Base-by-base conservation (phyloP, 495 filamentous ascomycete genomes). In the Cercophora scortea region DNA sequence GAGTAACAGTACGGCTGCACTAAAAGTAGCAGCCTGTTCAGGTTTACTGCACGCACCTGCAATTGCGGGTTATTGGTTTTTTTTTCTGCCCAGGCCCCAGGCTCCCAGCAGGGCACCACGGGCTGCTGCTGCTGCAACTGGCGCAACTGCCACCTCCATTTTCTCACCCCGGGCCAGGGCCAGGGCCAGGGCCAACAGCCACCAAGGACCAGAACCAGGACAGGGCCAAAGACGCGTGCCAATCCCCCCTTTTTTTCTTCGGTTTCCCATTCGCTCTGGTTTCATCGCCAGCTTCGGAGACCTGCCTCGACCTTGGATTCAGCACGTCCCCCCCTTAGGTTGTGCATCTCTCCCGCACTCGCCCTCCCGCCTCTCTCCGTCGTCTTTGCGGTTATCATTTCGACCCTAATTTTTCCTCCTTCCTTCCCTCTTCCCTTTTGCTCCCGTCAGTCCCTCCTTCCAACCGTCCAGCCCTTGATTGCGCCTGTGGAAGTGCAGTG, bases 381-480 rank as follows among this genome's bases (percentile, higher is more conserved):
- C 13, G 15, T 39, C 32, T 50, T 45, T 53, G 32, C 50, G 54
- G 41, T 52, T 45, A 59, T 52, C 60, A 53, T 56, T 58, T 47
- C 47, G 44, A 46, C 48, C 51, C 36, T 40, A 32, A 39, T 47
- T 48, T 44, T 51, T 51, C 53, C 45, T 52, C 48, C 40, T 46
- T 45, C 45, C 42, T 54, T 46, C 47, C 39, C 51, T 54, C 47
- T 49, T 55, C 47, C 52, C 50, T 18, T 45, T 18, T 56, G 41
- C 48, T 45, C 58, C 45, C 47, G 45, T 58, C 59, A 56, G 49
- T 62, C 52, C 53, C 54, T 55, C 58, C 58, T 59, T 61, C 60
- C 53, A 46, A 39, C 42, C 38, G 49, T 52, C 32, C 36, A 54
- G 36, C 12, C 41, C 51, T 48, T 19, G 48, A 57, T 50, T 57